phyloP scores from a whole-genome alignment of 2,329 filamentous ascomycete genomes.

The Cadophora sp. region DNA sequence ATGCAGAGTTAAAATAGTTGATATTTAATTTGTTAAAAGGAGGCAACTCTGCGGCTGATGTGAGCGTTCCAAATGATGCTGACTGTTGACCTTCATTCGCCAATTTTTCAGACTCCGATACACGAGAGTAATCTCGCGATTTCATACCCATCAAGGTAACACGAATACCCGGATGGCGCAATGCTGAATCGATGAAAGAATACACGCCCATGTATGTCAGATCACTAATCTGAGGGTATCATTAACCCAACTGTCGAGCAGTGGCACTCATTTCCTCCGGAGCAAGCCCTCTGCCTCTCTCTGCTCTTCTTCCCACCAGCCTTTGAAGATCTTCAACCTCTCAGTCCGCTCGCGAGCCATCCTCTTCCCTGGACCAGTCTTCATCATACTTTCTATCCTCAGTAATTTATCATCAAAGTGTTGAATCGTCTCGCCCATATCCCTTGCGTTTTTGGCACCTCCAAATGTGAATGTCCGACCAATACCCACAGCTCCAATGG shows the following conservation, averaged over 20 bases:
- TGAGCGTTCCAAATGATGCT: conserved; percentile 8
- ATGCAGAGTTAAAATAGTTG: background rate
- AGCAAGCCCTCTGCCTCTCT: conserved; percentile 41
- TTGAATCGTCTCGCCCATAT: conserved; percentile 69
- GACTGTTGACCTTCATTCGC: background rate
- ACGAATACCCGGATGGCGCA: conserved; percentile 21
- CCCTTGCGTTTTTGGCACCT: conserved; percentile 63
- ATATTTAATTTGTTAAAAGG: background rate
- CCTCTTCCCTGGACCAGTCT: conserved; percentile 61
- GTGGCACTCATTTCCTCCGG: conserved; percentile 31
- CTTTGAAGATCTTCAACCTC: conserved; percentile 58
- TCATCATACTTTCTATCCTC: conserved; percentile 67
- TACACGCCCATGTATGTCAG: background rate
- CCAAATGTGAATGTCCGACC: conserved; percentile 81
- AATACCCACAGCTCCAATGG: conserved; percentile 87
- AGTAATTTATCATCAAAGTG: conserved; percentile 84
- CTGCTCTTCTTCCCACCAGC: conserved; percentile 65
- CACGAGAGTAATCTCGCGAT: background rate
- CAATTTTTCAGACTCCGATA: background rate
- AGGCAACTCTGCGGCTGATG: conserved; percentile 4
- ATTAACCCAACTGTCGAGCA: conserved; percentile 15
- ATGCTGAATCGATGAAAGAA: background rate
- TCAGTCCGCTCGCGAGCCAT: conserved; percentile 61
- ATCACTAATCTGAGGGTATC: conserved; percentile 30
- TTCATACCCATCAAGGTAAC: conserved; percentile 20